Conservation (phyloP, 805 yeast genomes). For the Saturnispora diversa region DNA sequence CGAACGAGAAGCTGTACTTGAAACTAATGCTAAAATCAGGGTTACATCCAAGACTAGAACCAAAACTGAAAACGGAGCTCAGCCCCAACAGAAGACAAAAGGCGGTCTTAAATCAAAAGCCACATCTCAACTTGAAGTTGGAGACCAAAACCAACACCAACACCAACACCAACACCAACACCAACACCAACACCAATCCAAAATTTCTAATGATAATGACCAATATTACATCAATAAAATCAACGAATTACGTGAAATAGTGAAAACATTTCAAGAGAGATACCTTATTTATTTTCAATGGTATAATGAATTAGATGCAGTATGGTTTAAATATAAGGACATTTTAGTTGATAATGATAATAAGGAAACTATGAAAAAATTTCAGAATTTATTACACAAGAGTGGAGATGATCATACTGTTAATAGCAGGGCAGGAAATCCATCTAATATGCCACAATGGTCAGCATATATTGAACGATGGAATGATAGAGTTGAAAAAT, state of each 20-base stretch:
- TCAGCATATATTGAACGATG: conserved; percentile 3
- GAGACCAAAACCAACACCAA: not conserved
- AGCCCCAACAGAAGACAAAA: too few relatives aligned
- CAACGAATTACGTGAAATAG: conserved; percentile 1
- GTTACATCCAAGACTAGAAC: too few relatives aligned
- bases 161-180: not conserved
- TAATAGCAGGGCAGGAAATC: not conserved
- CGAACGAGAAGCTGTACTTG: too few relatives aligned
- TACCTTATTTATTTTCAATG: conserved; percentile 6
- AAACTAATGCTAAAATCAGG: too few relatives aligned
- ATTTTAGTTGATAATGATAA: conserved; percentile 1
- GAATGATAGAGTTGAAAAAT: conserved; percentile 5
- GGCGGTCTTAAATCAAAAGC: too few relatives aligned
- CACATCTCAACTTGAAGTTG: too few relatives aligned
- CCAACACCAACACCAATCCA: not conserved
- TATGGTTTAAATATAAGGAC: conserved; percentile 5
- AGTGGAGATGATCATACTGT: not conserved
- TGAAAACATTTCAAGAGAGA: conserved; percentile 1
- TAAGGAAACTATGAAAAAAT: not conserved
- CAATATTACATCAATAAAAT: not conserved
- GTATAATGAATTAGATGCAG: conserved; percentile 5
- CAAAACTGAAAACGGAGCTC: too few relatives aligned
- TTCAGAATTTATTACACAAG: not conserved
- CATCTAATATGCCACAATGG: conserved; percentile 1
- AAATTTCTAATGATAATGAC: not conserved